Evolutionary conservation across 805 yeast species (phyloP).

Genomic region (Sugiyamaella chiloensis): DNA sequence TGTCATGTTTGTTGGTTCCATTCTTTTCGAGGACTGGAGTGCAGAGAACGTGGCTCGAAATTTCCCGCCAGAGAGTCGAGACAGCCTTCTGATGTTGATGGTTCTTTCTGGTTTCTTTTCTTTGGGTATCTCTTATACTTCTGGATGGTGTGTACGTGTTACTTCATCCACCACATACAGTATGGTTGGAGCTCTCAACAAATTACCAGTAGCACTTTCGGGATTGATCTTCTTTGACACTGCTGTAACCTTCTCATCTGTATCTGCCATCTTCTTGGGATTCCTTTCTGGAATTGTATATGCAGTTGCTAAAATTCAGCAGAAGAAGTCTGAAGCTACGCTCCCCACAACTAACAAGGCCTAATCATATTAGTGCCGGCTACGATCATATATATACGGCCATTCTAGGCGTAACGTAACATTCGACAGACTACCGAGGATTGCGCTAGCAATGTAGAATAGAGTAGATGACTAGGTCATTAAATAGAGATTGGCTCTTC

Average conservation of each 20-base stretch:
- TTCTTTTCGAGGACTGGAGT: slow-evolving; percentile 91
- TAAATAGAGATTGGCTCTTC: too few species aligned
- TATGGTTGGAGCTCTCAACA: slow-evolving; percentile 99
- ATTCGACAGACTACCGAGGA: too few species aligned
- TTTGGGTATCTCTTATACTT: slow-evolving; percentile 96
- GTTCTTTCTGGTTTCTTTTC: slow-evolving; percentile 89
- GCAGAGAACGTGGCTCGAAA: slow-evolving; percentile 66
- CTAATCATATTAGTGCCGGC: slow-evolving; percentile 5
- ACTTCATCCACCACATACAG: slow-evolving; percentile 98
- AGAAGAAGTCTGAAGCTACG: slow-evolving; percentile 45
- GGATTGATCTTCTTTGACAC: slow-evolving; percentile 95
- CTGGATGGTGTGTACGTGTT: slow-evolving; percentile 99
- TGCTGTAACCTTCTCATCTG: slow-evolving; percentile 87
- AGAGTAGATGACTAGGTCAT: too few species aligned
- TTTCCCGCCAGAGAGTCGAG: slow-evolving; percentile 72
- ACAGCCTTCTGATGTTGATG: slow-evolving; percentile 75
- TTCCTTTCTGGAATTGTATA: slow-evolving; percentile 94
- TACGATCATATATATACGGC: too few species aligned
- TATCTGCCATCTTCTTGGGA: slow-evolving; percentile 87
- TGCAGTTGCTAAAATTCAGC: slow-evolving; percentile 93
- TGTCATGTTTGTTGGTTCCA: slow-evolving; percentile 70
- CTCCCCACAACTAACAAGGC: slow-evolving; percentile 26
- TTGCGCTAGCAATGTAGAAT: too few species aligned
- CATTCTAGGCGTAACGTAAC: too few species aligned
- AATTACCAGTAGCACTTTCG: slow-evolving; percentile 93